Base-by-base conservation (phyloP, 1,284 basidiomycete species). In the Sanguinoderma infundibulare region DNA sequence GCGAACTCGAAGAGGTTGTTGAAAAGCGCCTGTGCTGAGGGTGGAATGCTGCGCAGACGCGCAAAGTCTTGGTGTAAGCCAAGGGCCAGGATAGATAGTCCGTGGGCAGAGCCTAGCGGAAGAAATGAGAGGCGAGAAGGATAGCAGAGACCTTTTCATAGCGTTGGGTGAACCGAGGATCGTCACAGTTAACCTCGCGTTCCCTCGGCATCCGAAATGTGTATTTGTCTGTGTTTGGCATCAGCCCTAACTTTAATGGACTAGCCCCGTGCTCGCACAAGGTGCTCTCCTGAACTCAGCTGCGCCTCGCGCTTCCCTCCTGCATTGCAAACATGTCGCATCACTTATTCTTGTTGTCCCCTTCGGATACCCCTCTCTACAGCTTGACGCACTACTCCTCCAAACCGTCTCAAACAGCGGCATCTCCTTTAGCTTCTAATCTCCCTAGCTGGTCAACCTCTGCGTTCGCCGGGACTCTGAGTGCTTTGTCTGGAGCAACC, bases 361-460 rank as follows among this genome's bases (percentile, higher is more conserved):
- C 92, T 47, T 89, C 91, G 46, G 91, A 94, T 74, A 91, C 90
- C 20, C 92, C 91, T 20, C 78, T 94, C 66, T 94, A 94, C 77
- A 89, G 83, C 67, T 80, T 94, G 44, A 90, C 90, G 0, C 90
- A 93, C 72, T 87, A 87, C 64, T 93, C 91, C 20, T 87, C 86
- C 56, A 92, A 88, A 73, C 87, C 91, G 14, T 79, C 79, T 5
- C 81, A 84, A 57, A 81, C 77, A 58, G 79, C 81, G 20, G 73
- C 84, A 32, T 89, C 89, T 5, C 87, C 91, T 3, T 77, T 93
- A 57, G 87, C 90, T 5, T 86, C 90, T 12, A 94, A 94, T 71
- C 76, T 94, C 61, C 92, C 91, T 17, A 89, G 86, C 65, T 94
- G 92, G 92, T 93, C 91, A 14, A 91, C 91, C 0, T 92, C 90